Evolutionary conservation across 2,329 filamentous ascomycete genomes (phyloP), one percentile per base, ranked within the genome.

Genomic region (Penicillium sp.): DNA sequence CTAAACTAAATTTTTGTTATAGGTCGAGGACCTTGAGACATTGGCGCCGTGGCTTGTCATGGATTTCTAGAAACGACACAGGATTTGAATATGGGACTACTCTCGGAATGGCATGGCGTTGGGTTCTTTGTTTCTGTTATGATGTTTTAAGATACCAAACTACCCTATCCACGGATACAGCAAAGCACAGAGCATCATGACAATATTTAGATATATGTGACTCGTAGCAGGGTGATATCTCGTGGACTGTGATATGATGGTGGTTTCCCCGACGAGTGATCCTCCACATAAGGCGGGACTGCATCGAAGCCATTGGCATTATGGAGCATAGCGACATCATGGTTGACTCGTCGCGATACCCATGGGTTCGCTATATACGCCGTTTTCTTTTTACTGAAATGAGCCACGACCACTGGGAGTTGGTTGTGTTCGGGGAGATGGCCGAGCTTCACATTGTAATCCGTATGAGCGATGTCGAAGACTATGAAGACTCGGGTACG

Each of bases 21-120:
- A 93, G 85, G 88, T 96, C 46, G 92, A 96, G 70, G 93, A 97
- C 78, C 72, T 98, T 59, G 93, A 97, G 78, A 95, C 91, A 75
- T 81, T 96, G 66, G 89, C 90, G 14, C 90, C 91, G 54, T 91
- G 96, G 75, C 78, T 97, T 69, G 76, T 96, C 66, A 81, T 97
- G 72, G 93, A 98, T 75, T 90, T 97, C 62, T 96, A 65, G 57
- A 37, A 27, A 42, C 16, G 25, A n/a, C 44, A 45, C 35, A 39
- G n/a, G 8, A 31, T 10, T n/a, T n/a, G 10, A 25, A 8, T 11
- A 21, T 35, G n/a, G 9, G 8, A 33, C 25, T 23, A 10, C 11
- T 3, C 23, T 13, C 13, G 45, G 35, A 37, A 44, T 39, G 23
- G 35, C 35, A 56, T 25, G 50, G 56, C 46, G 47, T 53, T 58